These are phyloP conservation scores for Boechera stricta DNA, from an alignment of 345 rosid genomes.

Conservation along the genomic window DNA sequence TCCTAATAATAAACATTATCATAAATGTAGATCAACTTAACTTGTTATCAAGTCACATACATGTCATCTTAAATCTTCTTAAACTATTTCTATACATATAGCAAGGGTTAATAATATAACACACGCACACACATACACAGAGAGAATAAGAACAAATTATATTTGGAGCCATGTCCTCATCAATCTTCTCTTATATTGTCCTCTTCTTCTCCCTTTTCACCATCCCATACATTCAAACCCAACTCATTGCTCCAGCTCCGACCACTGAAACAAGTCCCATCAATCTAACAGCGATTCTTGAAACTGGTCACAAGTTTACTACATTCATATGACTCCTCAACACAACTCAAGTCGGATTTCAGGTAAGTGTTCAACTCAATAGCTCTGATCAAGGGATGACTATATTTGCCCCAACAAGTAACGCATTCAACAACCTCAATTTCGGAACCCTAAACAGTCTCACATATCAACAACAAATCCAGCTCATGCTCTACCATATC, in stretches of 20 bases:
- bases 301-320: slow-evolving; percentile 58
- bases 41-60: not conserved
- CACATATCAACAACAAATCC: slow-evolving; percentile 54
- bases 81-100: not conserved
- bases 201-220: not conserved
- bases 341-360: slow-evolving; percentile 57
- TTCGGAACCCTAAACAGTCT: slow-evolving; percentile 59
- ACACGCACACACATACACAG: not conserved
- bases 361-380: slow-evolving; percentile 67
- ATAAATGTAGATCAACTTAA: not conserved
- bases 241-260: slow-evolving; percentile 56
- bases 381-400: slow-evolving; percentile 71
- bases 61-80: not conserved
- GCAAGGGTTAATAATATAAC: not conserved
- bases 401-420: slow-evolving; percentile 72
- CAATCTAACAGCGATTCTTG: slow-evolving; percentile 74
- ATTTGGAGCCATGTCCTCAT: slow-evolving; percentile 15
- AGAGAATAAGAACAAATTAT: not conserved
- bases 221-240: slow-evolving; percentile 16
- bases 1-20: slow-evolving; percentile 18
- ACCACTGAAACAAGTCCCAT: slow-evolving; percentile 53
- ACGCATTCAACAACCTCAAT: slow-evolving; percentile 74
- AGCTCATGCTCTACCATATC: slow-evolving; percentile 62
- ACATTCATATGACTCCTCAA: slow-evolving; percentile 57
- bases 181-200: not conserved